Conservation (phyloP, 306 rosid genomes). For the Cucurbita argyrosperma region DNA sequence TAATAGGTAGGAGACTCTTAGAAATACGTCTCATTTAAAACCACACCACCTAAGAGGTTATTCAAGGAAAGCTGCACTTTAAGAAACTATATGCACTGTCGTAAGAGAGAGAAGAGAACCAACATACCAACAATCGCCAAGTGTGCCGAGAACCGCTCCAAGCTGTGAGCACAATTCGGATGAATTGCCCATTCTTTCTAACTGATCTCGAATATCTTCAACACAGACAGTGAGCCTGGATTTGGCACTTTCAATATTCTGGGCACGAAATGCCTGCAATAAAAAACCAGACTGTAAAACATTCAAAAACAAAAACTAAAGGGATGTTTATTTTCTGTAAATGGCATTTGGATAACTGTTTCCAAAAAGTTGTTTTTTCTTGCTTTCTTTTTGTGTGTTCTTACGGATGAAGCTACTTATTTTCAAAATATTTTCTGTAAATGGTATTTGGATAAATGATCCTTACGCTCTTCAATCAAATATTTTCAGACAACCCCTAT, state of each 20-base stretch:
- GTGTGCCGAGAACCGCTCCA: slow-evolving; percentile 97
- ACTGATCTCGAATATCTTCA: slow-evolving; percentile 59
- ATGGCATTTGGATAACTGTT: not conserved
- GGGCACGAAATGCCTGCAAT: slow-evolving; percentile 81
- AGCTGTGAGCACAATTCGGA: slow-evolving; percentile 90
- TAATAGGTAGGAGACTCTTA: not conserved
- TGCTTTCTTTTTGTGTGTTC: not conserved
- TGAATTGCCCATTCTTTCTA: slow-evolving; percentile 58
- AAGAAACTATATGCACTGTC: not conserved
- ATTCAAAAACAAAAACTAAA: not conserved
- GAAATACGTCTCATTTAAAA: not conserved
- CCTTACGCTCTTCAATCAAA: not conserved
- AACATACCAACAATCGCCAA: slow-evolving; percentile 93
- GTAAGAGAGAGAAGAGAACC: slow-evolving; percentile 1
- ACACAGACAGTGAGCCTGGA: slow-evolving; percentile 82
- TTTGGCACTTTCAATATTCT: slow-evolving; percentile 84
- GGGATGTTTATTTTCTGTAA: not conserved
- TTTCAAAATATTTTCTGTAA: too few relatives aligned
- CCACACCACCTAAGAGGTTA: not conserved
- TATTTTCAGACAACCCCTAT: not conserved
- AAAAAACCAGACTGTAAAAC: not conserved
- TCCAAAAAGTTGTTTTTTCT: not conserved
- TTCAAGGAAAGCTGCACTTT: not conserved
- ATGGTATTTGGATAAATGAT: too few relatives aligned
- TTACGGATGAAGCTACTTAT: not conserved